Conservation (phyloP, 345 rosid genomes). For the Eutrema japonicum region DNA sequence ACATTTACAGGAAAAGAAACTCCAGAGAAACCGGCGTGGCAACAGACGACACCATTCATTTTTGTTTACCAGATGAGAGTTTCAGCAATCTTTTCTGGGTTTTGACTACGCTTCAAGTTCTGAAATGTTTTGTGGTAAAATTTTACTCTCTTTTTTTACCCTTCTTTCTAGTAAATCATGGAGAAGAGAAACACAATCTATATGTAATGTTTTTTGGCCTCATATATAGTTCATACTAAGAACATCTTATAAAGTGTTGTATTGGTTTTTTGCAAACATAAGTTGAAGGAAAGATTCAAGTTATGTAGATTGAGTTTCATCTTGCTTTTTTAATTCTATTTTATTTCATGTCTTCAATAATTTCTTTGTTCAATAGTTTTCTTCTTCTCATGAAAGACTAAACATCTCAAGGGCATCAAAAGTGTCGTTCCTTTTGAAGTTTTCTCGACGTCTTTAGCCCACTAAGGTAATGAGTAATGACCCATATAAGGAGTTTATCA, state of each 20-base stretch:
- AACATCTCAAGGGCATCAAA: too few species aligned
- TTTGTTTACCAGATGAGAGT: conserved; percentile 28
- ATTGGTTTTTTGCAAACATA: conserved; percentile 4
- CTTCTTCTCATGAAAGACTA: too few species aligned
- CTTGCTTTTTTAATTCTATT: not conserved
- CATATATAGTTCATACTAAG: conserved; percentile 17
- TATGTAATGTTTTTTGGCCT: conserved; percentile 32
- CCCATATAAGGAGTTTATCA: too few species aligned
- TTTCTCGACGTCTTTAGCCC: too few species aligned
- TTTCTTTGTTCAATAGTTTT: not conserved
- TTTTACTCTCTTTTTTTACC: not conserved
- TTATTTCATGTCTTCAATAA: conserved; percentile 1
- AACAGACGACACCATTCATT: conserved; percentile 12
- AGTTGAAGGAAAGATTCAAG: not conserved
- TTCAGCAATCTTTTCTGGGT: not conserved
- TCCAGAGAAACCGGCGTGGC: conserved; percentile 4
- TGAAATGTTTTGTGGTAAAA: conserved; percentile 31
- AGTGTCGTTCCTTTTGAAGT: too few species aligned
- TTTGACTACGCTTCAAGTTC: conserved; percentile 29
- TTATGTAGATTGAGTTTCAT: conserved; percentile 17
- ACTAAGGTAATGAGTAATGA: too few species aligned
- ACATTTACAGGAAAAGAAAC: conserved; percentile 18
- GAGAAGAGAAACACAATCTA: conserved; percentile 10
- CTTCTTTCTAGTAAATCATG: conserved; percentile 19
- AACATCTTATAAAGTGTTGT: conserved; percentile 26